A percentile compares a stretch with the other conserved stretches of the same genome.
Conservation (phyloP, 768 basidiomycete species). For the Pisolithus albus region DNA sequence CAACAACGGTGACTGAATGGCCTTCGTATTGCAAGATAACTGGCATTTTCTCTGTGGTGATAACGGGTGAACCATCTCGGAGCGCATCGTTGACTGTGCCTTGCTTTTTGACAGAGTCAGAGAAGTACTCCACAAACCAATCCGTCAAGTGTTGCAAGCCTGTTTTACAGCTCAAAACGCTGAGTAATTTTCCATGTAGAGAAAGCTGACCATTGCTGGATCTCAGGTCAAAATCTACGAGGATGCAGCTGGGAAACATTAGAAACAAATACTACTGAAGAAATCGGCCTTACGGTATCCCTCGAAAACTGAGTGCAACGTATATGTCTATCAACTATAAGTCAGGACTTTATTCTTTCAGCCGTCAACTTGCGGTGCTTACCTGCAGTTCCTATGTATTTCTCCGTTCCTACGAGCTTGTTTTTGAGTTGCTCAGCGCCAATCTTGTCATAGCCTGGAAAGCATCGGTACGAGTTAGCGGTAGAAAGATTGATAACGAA, state of each 20-base stretch:
- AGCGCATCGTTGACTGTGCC: conserved; percentile 48
- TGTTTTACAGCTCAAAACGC: conserved; percentile 11
- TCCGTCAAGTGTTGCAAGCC: conserved; percentile 47
- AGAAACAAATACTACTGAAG: not conserved
- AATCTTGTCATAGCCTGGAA: conserved; percentile 62
- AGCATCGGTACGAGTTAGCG: not conserved
- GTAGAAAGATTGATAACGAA: conserved; percentile 13
- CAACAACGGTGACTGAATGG: conserved; percentile 84
- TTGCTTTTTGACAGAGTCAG: conserved; percentile 24
- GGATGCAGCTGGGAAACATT: conserved; percentile 37
- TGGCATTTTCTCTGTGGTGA: conserved; percentile 63
- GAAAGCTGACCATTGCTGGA: conserved; percentile 35
- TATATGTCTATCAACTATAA: conserved; percentile 51
- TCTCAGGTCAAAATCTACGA: conserved; percentile 60
- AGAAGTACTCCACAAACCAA: conserved; percentile 78
- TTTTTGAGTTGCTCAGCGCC: conserved; percentile 56
- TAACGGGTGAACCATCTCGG: conserved; percentile 43
- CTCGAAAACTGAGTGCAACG: conserved; percentile 69
- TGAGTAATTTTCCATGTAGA: not conserved
- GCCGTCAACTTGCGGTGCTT: conserved; percentile 1
- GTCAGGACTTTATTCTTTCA: conserved; percentile 1
- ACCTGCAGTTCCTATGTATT: conserved; percentile 84
- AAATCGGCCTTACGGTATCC: conserved; percentile 63
- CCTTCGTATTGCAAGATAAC: conserved; percentile 77
- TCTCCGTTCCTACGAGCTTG: conserved; percentile 47